Base-by-base conservation (phyloP, 2,329 filamentous ascomycete species). In the Colletotrichum sp. region DNA sequence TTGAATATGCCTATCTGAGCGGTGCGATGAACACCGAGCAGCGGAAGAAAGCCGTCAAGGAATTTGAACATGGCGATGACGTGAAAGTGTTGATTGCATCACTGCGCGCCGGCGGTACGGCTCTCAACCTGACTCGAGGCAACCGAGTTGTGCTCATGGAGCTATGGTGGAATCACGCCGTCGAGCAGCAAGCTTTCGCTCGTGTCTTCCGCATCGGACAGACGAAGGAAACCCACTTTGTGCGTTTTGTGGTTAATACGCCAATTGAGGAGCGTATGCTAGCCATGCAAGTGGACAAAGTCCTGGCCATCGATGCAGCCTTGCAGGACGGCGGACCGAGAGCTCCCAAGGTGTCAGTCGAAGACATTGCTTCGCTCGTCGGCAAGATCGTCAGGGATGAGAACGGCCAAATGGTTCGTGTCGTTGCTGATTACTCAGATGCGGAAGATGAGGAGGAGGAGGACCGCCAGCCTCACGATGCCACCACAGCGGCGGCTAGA, bases 121-220 rank as follows among this genome's bases (percentile, higher is more conserved):
- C n/a, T n/a, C n/a, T n/a, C n/a, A n/a, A 24, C 24, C 24, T 24
- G 24, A 24, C 24, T 3, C 3, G 4, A 0, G 87, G 86, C 1
- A 91, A 90, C 66, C 87, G 90, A 4, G 89, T 91, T 18, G 90
- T 92, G 7, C 82, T 90, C 0, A 71, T 90, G 0, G 90, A 93
- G 36, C 83, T 86, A 1, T 69, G 67, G 55, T 69, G 67, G 67
- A 69, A 69, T 2, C 67, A 69, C 2, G 67, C 67, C 34, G 34
- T 87, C 0, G 93, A 95, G 78, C 85, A 92, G 28, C 94, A 95
- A 78, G 93, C 91, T 0, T 88, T 89, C 38, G 83, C 84, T 1
- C 89, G 94, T 0, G 90, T 95, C 0, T 90, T 89, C 78, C 88
- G 94, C 5, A 91, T 93, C 3, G 93, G 93, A 0, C 94, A 96